Evolutionary conservation across 2,329 filamentous ascomycete genomes (phyloP).

Genomic region (Arachnopeziza araneosa): DNA sequence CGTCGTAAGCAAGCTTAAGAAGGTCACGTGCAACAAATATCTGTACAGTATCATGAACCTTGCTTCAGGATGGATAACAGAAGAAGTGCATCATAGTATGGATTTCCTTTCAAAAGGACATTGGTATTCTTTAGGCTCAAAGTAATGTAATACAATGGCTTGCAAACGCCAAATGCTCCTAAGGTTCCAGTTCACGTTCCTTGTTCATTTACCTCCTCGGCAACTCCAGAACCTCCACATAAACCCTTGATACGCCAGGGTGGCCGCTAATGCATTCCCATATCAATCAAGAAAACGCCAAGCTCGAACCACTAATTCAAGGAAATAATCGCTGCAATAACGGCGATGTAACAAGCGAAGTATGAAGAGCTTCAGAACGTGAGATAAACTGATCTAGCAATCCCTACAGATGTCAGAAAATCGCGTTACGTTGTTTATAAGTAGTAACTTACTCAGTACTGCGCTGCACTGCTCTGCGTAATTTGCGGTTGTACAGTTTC

Average conservation of each 20-base stretch:
- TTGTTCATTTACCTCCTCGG: not conserved
- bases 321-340: not conserved
- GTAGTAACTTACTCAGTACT: not conserved
- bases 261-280: not conserved
- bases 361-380: not conserved
- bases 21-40: not conserved
- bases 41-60: not conserved
- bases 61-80: not conserved
- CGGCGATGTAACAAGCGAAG: not conserved
- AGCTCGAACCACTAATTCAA: not conserved
- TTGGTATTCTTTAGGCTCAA: not conserved
- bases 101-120: not conserved
- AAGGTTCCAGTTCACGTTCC: not conserved
- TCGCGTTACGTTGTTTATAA: not conserved
- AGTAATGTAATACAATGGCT: not conserved
- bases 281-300: not conserved
- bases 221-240: not conserved
- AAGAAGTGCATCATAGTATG: not conserved
- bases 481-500: constrained; percentile 75
- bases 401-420: not conserved
- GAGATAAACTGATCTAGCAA: not conserved
- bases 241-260: too few species aligned
- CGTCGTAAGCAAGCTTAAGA: not conserved
- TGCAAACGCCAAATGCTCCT: not conserved
- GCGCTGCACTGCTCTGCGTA: constrained; percentile 68